Percentiles rank a stretch among this genome's conserved stretches.
Conservation (phyloP, 768 basidiomycete genomes). For the Tricholomella constricta region DNA sequence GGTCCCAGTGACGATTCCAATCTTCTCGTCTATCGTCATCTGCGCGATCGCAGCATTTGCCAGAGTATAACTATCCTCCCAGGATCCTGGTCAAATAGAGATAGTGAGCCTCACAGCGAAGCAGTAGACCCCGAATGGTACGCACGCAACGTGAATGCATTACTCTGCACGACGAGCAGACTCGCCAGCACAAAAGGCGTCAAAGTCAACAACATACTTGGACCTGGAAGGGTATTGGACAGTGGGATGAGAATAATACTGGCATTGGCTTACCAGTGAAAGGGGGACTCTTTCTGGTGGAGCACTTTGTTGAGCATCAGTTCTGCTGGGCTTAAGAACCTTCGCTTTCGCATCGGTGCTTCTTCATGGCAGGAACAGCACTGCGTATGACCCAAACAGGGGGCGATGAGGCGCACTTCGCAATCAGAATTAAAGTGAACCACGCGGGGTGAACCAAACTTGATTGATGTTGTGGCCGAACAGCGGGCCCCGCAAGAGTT, state of each 20-base stretch:
- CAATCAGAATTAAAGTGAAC: background rate
- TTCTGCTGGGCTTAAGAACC: background rate
- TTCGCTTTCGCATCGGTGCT: background rate
- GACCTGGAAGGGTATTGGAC: background rate
- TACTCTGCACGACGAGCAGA: background rate
- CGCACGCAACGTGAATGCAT: conserved; percentile 11
- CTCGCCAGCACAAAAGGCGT: background rate
- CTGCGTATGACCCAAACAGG: background rate
- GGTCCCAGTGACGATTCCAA: conserved; percentile 47
- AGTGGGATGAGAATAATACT: background rate
- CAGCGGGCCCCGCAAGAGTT: background rate
- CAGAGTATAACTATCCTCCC: conserved; percentile 44
- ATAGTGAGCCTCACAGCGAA: background rate
- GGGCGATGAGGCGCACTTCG: background rate
- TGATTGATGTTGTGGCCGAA: conserved; percentile 5
- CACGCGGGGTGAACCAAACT: background rate
- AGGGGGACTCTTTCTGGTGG: no score
- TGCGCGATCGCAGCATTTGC: conserved; percentile 36
- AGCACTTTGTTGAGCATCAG: background rate
- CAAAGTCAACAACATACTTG: background rate
- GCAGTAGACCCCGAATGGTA: background rate
- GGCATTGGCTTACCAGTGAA: background rate
- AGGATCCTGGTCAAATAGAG: conserved; percentile 35
- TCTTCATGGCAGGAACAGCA: background rate
- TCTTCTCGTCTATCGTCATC: conserved; percentile 48